These are phyloP conservation scores for Astragalus membranaceus DNA, from an alignment of 306 rosid genomes.

Conservation along the genomic window DNA sequence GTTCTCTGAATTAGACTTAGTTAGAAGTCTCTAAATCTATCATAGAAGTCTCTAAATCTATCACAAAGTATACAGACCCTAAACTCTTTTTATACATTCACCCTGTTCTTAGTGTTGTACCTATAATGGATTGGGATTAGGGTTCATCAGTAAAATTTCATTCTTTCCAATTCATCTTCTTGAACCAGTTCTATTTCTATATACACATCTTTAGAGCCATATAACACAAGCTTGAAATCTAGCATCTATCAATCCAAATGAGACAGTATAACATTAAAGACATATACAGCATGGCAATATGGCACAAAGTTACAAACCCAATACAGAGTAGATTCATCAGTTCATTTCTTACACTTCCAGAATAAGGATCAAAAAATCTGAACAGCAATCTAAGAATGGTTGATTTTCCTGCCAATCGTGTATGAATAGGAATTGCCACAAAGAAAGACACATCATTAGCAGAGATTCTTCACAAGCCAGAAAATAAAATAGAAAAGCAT, in stretches of 20 bases:
- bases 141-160: too few species aligned
- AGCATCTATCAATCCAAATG: not conserved
- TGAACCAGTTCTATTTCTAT: not conserved
- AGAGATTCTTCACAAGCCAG: not conserved
- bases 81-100: too few species aligned
- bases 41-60: too few species aligned
- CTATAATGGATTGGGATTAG: too few species aligned
- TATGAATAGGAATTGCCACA: constrained; percentile 30
- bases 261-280: not conserved
- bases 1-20: too few species aligned
- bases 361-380: constrained; percentile 83
- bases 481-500: not conserved
- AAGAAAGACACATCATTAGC: not conserved
- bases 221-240: not conserved
- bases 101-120: too few species aligned
- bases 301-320: constrained; percentile 21
- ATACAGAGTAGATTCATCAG: constrained; percentile 16
- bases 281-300: constrained; percentile 14
- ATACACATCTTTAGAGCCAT: too few species aligned
- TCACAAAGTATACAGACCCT: too few species aligned
- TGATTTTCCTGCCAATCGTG: constrained; percentile 78
- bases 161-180: too few species aligned
- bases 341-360: constrained; percentile 81
- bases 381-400: constrained; percentile 92
- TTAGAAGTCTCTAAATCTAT: too few species aligned